Conservation (phyloP, 2,329 filamentous ascomycete species). For the Nemania bipapillata region DNA sequence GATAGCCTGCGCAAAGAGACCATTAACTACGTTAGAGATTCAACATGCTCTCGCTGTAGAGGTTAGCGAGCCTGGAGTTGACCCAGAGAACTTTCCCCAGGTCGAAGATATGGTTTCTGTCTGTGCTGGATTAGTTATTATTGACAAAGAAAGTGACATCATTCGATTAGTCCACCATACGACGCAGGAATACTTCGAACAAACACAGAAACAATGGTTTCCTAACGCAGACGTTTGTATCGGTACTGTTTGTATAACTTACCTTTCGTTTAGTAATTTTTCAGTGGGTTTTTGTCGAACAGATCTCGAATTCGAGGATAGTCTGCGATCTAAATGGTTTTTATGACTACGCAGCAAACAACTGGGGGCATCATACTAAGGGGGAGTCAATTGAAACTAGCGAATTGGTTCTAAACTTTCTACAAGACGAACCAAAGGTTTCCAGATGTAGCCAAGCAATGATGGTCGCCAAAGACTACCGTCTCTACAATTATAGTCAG, state of each 20-base stretch:
- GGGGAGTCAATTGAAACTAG: too few species aligned
- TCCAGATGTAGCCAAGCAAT: not conserved
- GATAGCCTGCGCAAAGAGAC: slow-evolving; percentile 55
- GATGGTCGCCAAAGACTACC: not conserved
- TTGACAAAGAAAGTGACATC: slow-evolving; percentile 55
- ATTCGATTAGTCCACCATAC: slow-evolving; percentile 61
- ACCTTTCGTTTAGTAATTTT: slow-evolving; percentile 21
- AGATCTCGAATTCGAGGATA: not conserved
- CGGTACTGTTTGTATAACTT: slow-evolving; percentile 17
- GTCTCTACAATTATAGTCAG: not conserved
- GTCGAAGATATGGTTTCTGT: slow-evolving; percentile 52
- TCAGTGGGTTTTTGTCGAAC: not conserved
- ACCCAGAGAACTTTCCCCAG: slow-evolving; percentile 52
- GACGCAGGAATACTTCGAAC: slow-evolving; percentile 58
- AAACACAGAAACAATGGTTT: slow-evolving; percentile 50
- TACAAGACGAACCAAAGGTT: not conserved
- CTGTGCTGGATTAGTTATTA: slow-evolving; percentile 57
- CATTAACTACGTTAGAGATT: slow-evolving; percentile 53
- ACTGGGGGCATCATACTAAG: slow-evolving; percentile 31
- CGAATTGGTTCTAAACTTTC: not conserved
- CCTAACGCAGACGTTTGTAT: slow-evolving; percentile 40
- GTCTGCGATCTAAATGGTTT: slow-evolving; percentile 10
- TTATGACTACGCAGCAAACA: slow-evolving; percentile 20
- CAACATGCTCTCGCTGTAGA: slow-evolving; percentile 58
- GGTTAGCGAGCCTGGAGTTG: slow-evolving; percentile 43